Conservation (phyloP, 2,329 filamentous ascomycete genomes). For the Trichoderma simmonsii region DNA sequence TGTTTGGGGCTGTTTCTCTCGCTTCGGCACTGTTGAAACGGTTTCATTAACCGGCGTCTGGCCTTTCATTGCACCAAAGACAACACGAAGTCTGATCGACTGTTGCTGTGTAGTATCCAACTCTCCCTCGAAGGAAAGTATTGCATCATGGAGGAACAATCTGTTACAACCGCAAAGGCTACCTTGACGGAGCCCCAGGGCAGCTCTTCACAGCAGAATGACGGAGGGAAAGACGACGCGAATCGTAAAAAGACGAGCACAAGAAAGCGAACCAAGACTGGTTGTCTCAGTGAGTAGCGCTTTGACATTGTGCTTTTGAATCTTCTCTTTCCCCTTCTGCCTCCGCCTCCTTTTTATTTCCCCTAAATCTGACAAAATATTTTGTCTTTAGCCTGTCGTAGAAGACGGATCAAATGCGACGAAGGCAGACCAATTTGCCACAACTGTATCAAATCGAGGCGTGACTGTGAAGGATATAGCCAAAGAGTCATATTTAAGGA, state of each 20-base stretch:
- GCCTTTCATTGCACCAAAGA: neutral
- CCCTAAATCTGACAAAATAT: conserved; percentile 20
- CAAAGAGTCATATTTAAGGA: conserved; percentile 79
- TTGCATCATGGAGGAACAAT: conserved; percentile 17
- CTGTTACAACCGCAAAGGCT: conserved; percentile 4
- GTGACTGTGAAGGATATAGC: conserved; percentile 79
- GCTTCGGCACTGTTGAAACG: neutral
- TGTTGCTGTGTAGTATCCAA: neutral
- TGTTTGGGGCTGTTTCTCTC: neutral
- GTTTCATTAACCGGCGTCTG: neutral
- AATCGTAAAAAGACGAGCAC: conserved; percentile 46
- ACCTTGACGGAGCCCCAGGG: conserved; percentile 23
- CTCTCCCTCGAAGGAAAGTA: neutral
- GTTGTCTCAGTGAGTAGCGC: conserved; percentile 71
- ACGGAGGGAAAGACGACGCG: conserved; percentile 40
- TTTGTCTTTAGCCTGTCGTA: conserved; percentile 69
- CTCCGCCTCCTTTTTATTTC: neutral
- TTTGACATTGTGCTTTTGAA: neutral
- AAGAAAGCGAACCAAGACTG: conserved; percentile 82
- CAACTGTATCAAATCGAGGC: conserved; percentile 84
- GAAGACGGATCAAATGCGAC: conserved; percentile 94
- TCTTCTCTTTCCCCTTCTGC: neutral
- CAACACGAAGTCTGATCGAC: neutral
- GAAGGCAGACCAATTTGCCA: conserved; percentile 79
- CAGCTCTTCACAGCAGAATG: conserved; percentile 33